phyloP scores from a whole-genome alignment of 352 stramenopile genomes.

The Globisporangium okanoganense region DNA sequence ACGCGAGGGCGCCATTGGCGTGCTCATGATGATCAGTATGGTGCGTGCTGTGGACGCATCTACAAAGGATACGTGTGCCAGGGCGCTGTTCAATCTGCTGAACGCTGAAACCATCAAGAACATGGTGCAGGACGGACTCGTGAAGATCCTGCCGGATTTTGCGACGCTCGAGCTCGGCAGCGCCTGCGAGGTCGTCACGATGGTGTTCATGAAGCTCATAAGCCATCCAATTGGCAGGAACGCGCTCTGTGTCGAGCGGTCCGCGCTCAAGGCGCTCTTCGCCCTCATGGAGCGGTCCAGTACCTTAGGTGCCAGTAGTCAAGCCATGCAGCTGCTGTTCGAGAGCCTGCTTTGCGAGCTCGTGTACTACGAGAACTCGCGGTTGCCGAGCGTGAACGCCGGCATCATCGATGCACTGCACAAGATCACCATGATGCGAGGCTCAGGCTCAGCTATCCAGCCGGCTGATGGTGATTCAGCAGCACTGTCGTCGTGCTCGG shows the following conservation, averaged over 20 bases:
- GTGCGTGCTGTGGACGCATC: constrained; percentile 51
- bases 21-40: constrained; percentile 82
- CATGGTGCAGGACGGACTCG: constrained; percentile 62
- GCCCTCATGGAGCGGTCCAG: constrained; percentile 29
- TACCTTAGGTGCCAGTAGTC: neutral
- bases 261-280: constrained; percentile 51
- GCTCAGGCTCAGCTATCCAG: neutral
- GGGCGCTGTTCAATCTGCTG: constrained; percentile 64
- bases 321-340: constrained; percentile 21
- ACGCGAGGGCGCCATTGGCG: constrained; percentile 47
- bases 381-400: constrained; percentile 43
- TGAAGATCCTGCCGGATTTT: constrained; percentile 59
- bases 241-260: constrained; percentile 37
- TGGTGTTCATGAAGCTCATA: constrained; percentile 60
- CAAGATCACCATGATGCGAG: constrained; percentile 16
- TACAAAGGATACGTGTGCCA: constrained; percentile 71
- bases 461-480: neutral
- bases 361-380: constrained; percentile 51
- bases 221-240: constrained; percentile 36
- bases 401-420: constrained; percentile 53
- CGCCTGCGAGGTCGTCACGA: constrained; percentile 32
- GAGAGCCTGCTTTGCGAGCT: constrained; percentile 49
- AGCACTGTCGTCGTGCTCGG: constrained; percentile 11
- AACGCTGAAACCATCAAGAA: constrained; percentile 51
- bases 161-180: constrained; percentile 22